Evolutionary conservation across 106 monocot species (phyloP).

Genomic region (Acanthochlamys bracteata): DNA sequence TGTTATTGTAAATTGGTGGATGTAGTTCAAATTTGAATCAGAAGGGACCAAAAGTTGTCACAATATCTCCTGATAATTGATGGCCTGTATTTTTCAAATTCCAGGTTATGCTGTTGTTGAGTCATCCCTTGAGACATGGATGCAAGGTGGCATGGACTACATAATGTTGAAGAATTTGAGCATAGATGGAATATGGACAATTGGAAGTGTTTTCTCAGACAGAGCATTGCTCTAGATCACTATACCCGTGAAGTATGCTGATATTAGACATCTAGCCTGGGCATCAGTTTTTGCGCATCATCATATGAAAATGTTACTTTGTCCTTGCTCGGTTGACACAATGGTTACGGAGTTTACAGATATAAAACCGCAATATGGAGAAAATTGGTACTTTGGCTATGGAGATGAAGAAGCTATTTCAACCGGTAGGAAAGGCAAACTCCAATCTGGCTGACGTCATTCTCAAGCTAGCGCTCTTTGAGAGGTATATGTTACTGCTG

Average conservation of each 20-base stretch:
- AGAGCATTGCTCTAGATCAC: slow-evolving; percentile 80
- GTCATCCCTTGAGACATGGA: slow-evolving; percentile 66
- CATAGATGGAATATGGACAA: slow-evolving; percentile 81
- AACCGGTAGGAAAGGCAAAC: slow-evolving; percentile 76
- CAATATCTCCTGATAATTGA: no score
- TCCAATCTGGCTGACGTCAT: slow-evolving; percentile 77
- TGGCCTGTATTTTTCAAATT: background rate
- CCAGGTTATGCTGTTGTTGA: slow-evolving; percentile 80
- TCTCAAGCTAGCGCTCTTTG: slow-evolving; percentile 74
- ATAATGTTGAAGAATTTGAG: slow-evolving; percentile 58
- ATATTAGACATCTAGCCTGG: background rate
- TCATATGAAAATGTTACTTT: background rate
- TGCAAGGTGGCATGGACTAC: slow-evolving; percentile 82
- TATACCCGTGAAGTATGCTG: slow-evolving; percentile 62
- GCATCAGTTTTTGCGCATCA: background rate
- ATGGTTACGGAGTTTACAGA: slow-evolving; percentile 87
- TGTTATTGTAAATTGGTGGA: background rate
- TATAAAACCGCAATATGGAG: slow-evolving; percentile 75
- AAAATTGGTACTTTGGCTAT: slow-evolving; percentile 86
- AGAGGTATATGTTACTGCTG: slow-evolving; percentile 32
- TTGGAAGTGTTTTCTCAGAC: slow-evolving; percentile 83
- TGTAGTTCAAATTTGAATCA: background rate
- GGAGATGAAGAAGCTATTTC: slow-evolving; percentile 83
- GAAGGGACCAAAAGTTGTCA: background rate
- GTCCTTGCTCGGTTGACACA: slow-evolving; percentile 61